These are phyloP conservation scores for Talaromyces pinophilus DNA, from an alignment of 2,329 filamentous ascomycete genomes.

Conservation along the genomic window DNA sequence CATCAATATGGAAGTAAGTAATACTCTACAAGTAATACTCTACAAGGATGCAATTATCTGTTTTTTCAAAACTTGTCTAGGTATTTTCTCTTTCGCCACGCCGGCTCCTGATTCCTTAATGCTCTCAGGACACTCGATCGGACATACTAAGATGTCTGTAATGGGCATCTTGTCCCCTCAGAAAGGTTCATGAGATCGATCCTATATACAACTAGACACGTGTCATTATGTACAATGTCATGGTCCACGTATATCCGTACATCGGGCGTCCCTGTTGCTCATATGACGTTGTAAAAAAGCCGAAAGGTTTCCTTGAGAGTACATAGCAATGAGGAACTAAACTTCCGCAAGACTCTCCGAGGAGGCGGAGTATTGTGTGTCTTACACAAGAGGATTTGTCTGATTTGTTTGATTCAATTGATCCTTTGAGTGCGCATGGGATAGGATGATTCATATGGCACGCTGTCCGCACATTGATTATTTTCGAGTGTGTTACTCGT, in stretches of 20 bases:
- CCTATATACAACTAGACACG: not conserved
- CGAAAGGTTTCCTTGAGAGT: not conserved
- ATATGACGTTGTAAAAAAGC: not conserved
- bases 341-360: not conserved
- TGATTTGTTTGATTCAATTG: not conserved
- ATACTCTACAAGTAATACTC: not conserved
- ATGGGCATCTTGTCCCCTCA: not conserved
- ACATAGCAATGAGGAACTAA: not conserved
- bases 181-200: not conserved
- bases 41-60: not conserved
- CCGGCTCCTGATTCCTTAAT: not conserved
- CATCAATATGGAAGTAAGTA: not conserved
- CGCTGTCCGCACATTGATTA: not conserved
- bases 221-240: not conserved
- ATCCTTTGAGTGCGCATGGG: not conserved
- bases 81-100: not conserved
- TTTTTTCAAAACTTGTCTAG: not conserved
- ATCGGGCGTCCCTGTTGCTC: too few relatives aligned
- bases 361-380: too few relatives aligned
- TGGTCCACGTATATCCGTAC: too few relatives aligned
- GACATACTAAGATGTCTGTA: not conserved
- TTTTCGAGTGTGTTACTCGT: not conserved
- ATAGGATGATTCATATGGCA: not conserved
- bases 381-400: not conserved
- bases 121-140: not conserved